Evolutionary conservation across 805 yeast genomes (phyloP).

Genomic region (Komagataella pastoris): DNA sequence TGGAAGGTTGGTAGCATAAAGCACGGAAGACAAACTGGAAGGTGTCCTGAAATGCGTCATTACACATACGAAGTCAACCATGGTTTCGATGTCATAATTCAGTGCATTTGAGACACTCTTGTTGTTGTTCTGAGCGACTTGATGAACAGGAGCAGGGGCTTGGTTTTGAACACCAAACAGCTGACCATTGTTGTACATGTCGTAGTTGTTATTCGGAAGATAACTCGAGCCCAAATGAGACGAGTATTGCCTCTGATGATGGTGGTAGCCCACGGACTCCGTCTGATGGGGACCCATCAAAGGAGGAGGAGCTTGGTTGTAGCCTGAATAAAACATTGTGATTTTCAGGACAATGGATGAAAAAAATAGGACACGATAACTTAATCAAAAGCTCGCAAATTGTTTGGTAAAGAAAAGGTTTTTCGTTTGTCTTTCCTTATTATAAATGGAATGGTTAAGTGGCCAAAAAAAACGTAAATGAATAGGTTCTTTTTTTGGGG

Average conservation of each 20-base stretch:
- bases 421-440: not conserved
- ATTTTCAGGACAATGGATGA: not conserved
- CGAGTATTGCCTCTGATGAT: not conserved
- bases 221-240: not conserved
- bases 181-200: constrained; percentile 3
- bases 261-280: not conserved
- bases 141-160: not conserved
- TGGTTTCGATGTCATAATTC: constrained; percentile 66
- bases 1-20: constrained; percentile 82
- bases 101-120: constrained; percentile 58
- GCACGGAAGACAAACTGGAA: constrained; percentile 44
- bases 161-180: not conserved
- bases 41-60: constrained; percentile 38
- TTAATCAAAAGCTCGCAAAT: constrained; percentile 26
- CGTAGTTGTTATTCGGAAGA: constrained; percentile 1
- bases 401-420: not conserved
- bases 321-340: not conserved
- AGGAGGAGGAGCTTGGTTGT: not conserved
- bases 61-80: constrained; percentile 70
- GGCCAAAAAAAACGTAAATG: not conserved
- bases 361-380: constrained; percentile 18
- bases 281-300: not conserved
- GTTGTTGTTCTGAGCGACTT: not conserved
- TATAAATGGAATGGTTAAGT: not conserved
- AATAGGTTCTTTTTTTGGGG: not conserved